Evolutionary conservation across 257 asterid species (phyloP), one percentile per base, ranked within the genome.

Genomic region (Catharanthus roseus): DNA sequence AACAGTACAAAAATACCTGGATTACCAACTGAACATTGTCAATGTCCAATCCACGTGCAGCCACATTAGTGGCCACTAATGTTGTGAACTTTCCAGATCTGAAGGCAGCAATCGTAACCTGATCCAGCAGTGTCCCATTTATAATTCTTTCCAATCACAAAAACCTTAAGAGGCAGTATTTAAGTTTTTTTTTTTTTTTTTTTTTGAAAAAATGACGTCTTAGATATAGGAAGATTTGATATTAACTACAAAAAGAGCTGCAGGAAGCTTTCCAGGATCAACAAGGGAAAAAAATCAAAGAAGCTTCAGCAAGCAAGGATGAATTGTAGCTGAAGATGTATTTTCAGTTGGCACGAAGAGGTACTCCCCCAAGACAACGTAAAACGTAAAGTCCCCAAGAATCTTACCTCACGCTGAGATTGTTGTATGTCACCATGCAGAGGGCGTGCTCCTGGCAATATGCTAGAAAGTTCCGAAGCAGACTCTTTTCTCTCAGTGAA

Each of bases 401-500:
- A 74, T 41, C 62, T 77, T 79, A 89, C 99, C 95, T 95, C 99
- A 70, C 99, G 97, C 65, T 95, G 93, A 18, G 91, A 73, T 82
- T 95, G 99, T 33, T 95, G 97, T 75, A 95, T 95, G 82, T 95
- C 99, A 21, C 99, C 97, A 77, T 95, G 99, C 84, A 95, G 82
- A 19, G 99, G 96, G 69, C 97, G 95, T 62, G 99, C 92, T 56
- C 96, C 99, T 65, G 91, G 98, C 85, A 95, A 90, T 39, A 88
- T 50, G 50, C 97, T 95, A 80, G 99, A 86, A 75, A 95, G 96
- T 66, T 95, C 88, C 28, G 97, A 91, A 73, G 97, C 97, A 50
- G 81, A 74, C 44, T 88, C 97, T 87, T 90, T 95, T 18, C 92
- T 95, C 85, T 95, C 99, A 0, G 97, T 90, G 85, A 95, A 95